Evolutionary conservation across 345 rosid species (phyloP), one percentile per base, ranked within the genome.

Genomic region (Lumnitzera racemosa): DNA sequence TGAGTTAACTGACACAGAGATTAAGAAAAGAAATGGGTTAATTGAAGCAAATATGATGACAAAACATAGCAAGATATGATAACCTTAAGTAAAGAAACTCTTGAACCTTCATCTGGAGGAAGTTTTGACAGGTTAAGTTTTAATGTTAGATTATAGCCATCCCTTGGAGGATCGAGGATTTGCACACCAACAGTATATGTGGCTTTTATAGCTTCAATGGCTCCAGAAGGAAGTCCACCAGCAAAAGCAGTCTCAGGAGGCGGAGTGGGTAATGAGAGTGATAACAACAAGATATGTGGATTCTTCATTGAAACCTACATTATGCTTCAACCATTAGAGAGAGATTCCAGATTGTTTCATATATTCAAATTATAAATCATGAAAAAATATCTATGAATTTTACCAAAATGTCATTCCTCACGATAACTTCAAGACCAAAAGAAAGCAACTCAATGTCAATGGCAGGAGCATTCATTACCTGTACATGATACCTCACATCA

Each of bases 101-200:
- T 53, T 61, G 72, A 79, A 90, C 98, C 99, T 95, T 95, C 96
- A 74, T 90, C 78, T 3, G 80, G 78, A 66, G 90, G 96, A 70
- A 90, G 79, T 80, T 95, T 90, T 9, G 83, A 82, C 61, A 95
- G 81, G 64, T 90, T 95, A 56, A 95, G 80, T 71, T 90, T 95
- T 71, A 95, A 54, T n/a, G 96, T 95, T 67, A 95, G 82, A 73
- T 86, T 88, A 71, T 81, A 94, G 65, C 97, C 97, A 75, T 90
- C 98, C 72, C 89, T 80, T 13, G 98, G 99, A 67, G 99, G 97
- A 78, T 95, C 99, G 55, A 95, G 94, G 59, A 95, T 95, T 70
- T 95, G 99, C 48, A 90, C 94, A 23, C 73, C 79, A 0, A 72
- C 79, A 23, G 86, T 92, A 51, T 90, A 95, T 2, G 94, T 69